Evolutionary conservation across 257 asterid genomes (phyloP), one percentile per base, ranked within the genome.

Genomic region (Craterostigma plantagineum): DNA sequence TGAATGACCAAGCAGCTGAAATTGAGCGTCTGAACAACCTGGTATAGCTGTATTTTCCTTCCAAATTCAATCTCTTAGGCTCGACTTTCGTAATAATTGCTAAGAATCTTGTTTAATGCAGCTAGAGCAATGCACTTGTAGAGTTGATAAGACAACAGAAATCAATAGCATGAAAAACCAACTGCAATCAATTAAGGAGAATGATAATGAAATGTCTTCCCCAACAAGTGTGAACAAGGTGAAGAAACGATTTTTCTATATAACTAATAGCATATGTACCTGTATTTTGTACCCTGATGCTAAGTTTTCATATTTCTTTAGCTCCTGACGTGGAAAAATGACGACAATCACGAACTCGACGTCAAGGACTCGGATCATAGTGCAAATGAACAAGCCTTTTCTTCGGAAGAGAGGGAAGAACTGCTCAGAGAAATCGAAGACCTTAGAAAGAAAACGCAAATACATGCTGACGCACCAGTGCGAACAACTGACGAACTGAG

Each of bases 391-490:
- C 49, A 56, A 8, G 43, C 74, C 38, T 71, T 73, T 49, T 64
- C 71, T 50, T 16, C 40, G 33, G 64, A 72, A 50, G 92, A 77
- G 47, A 76, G 66, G 63, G 95, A 74, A 40, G 56, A 82, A 36
- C 83, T 90, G 52, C 67, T 74, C 16, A 60, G 56, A 43, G 98
- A 90, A 69, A 77, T 79, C 18, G 93, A 77, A 52, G 34, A 44
- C 42, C 71, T 90, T 3, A 68, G 63, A 57, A 63, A 50, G 69
- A 73, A 76, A 50, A 59, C 79, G 61, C 73, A 54, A 57, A 50
- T 48, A 67, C 11, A n/a, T n/a, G n/a, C n/a, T n/a, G 82, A 69
- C 51, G 56, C 70, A 34, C 59, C 77, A 1, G 40, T 66, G 33
- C 69, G 72, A 59, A 83, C 99, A 47, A 47, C 80, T 0, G 91